These are phyloP conservation scores for Luffa aegyptiaca DNA, from an alignment of 306 rosid genomes.

Conservation along the genomic window DNA sequence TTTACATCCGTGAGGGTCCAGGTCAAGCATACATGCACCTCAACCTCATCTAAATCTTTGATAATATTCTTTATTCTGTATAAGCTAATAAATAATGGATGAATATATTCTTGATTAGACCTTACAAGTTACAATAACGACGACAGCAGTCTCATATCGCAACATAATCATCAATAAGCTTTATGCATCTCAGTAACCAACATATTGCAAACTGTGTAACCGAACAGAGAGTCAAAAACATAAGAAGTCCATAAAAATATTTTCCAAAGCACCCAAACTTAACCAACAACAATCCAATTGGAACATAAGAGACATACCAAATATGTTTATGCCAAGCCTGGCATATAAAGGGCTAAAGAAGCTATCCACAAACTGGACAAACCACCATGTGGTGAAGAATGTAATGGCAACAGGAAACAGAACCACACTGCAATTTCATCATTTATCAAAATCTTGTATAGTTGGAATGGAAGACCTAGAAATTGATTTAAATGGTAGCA, in stretches of 20 bases:
- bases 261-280: background rate
- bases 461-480: conserved; percentile 1
- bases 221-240: background rate
- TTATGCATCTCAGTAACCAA: background rate
- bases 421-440: conserved; percentile 32
- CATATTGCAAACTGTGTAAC: background rate
- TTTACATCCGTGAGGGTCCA: background rate
- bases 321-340: conserved; percentile 32
- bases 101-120: background rate
- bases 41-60: background rate
- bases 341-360: conserved; percentile 41
- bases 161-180: background rate
- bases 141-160: background rate
- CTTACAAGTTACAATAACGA: background rate
- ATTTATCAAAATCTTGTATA: background rate
- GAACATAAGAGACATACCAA: conserved; percentile 24
- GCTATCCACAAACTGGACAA: conserved; percentile 34
- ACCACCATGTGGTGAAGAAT: conserved; percentile 44
- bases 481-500: background rate
- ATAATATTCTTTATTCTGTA: background rate
- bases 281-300: background rate
- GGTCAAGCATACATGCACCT: background rate
- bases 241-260: background rate
- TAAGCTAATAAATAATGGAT: background rate
- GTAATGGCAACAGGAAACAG: conserved; percentile 43